These are phyloP conservation scores for Boletellus sp. DNA, from an alignment of 768 basidiomycete species.

Conservation along the genomic window DNA sequence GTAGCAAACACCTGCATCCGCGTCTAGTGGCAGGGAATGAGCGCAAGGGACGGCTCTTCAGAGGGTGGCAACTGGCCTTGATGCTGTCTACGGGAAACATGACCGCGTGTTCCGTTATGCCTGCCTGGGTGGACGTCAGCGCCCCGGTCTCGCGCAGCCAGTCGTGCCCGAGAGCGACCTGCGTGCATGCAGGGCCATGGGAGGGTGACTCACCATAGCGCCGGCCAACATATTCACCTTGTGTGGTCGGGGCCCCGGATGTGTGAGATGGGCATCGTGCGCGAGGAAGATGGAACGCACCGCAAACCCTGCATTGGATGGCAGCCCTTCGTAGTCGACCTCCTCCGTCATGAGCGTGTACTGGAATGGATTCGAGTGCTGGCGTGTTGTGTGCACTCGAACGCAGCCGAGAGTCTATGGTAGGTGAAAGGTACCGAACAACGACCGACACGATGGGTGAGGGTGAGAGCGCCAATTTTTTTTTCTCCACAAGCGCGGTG, in stretches of 20 bases:
- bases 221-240: slow-evolving; percentile 98
- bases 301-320: slow-evolving; percentile 74
- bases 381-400: slow-evolving; percentile 6
- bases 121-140: slow-evolving; percentile 61
- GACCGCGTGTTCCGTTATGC: slow-evolving; percentile 97
- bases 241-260: slow-evolving; percentile 5
- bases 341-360: slow-evolving; percentile 36
- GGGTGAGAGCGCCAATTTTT: slow-evolving; percentile 6
- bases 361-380: slow-evolving; percentile 4
- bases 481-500: slow-evolving; percentile 4
- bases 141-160: background rate
- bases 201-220: slow-evolving; percentile 66
- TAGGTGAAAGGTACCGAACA: slow-evolving; percentile 1
- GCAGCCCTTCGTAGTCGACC: slow-evolving; percentile 64
- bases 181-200: background rate
- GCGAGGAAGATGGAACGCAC: slow-evolving; percentile 34
- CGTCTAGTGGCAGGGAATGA: slow-evolving; percentile 51
- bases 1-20: slow-evolving; percentile 98
- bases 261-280: slow-evolving; percentile 13
- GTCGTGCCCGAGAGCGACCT: background rate
- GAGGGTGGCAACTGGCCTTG: slow-evolving; percentile 58
- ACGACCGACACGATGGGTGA: background rate
- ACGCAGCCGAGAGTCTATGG: background rate
- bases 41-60: slow-evolving; percentile 1
- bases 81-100: slow-evolving; percentile 99